phyloP scores from a whole-genome alignment of 176 grass and related monocot species.

The Cenchrus purpureus region DNA sequence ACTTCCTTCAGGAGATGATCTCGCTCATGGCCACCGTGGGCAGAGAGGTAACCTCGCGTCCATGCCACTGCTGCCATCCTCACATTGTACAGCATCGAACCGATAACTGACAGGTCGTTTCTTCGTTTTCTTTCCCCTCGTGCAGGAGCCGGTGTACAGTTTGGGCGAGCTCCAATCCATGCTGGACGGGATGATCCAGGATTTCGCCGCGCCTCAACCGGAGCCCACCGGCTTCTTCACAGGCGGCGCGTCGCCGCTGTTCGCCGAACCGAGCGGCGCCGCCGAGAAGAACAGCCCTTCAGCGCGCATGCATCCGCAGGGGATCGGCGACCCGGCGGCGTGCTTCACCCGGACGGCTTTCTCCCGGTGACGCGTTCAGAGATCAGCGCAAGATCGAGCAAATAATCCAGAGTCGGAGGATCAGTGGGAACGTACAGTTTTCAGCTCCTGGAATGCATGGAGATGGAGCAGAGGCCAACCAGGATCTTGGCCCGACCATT shows the following conservation, averaged over 20 bases:
- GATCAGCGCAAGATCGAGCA: too few relatives aligned
- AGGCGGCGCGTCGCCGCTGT: too few relatives aligned
- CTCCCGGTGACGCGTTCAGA: neutral
- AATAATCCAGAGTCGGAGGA: too few relatives aligned
- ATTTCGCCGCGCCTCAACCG: constrained; percentile 36
- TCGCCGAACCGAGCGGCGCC: constrained; percentile 1
- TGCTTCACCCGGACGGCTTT: constrained; percentile 44
- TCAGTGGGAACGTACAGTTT: too few relatives aligned
- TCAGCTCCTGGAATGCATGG: too few relatives aligned
- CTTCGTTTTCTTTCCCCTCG: neutral
- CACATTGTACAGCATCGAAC: neutral
- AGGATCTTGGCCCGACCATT: too few relatives aligned
- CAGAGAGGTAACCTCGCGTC: constrained; percentile 50
- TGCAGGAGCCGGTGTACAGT: constrained; percentile 61
- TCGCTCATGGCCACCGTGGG: constrained; percentile 77
- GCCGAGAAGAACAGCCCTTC: neutral
- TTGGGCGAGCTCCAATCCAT: constrained; percentile 72
- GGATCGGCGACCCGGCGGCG: constrained; percentile 29
- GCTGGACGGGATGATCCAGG: constrained; percentile 70
- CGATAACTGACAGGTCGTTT: neutral
- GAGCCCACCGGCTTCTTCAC: constrained; percentile 17
- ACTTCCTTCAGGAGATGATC: constrained; percentile 88
- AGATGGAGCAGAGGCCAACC: too few relatives aligned
- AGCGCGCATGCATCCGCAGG: constrained; percentile 15
- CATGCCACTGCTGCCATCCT: neutral